Evolutionary conservation across 75 land plant species (phyloP).

Genomic region (Cunninghamia lanceolata): DNA sequence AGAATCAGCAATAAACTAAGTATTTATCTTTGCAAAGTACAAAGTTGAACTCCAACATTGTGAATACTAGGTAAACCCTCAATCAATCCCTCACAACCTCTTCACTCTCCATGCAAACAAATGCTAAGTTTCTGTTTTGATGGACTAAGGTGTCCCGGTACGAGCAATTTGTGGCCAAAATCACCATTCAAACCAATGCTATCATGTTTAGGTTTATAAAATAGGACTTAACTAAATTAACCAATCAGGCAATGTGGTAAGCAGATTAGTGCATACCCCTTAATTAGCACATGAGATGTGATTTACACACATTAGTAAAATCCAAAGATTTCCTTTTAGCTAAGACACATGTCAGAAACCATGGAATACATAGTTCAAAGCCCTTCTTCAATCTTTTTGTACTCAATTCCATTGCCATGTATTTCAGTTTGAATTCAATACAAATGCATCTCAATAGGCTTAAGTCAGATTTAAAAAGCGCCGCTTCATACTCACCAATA

Average conservation of each 20-base stretch:
- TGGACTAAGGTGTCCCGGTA: not conserved
- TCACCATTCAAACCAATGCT: not conserved
- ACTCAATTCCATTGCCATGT: not conserved
- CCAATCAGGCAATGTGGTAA: not conserved
- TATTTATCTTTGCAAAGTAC: not conserved
- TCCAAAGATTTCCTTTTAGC: not conserved
- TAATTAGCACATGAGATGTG: not conserved
- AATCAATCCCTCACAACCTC: not conserved
- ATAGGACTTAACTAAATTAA: not conserved
- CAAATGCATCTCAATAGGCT: not conserved
- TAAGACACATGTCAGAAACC: not conserved
- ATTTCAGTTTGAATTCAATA: not conserved
- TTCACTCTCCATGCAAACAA: not conserved
- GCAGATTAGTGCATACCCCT: not conserved
- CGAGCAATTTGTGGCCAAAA: not conserved
- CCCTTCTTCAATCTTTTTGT: not conserved
- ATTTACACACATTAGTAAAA: not conserved
- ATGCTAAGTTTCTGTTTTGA: not conserved
- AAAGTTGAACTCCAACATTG: not conserved
- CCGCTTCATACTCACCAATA: not conserved
- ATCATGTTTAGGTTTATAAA: not conserved
- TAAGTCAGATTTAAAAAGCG: not conserved
- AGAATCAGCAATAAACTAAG: not conserved
- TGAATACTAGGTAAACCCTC: not conserved
- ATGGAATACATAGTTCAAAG: not conserved